phyloP scores from a whole-genome alignment of 495 filamentous ascomycete genomes.

The Aspergillus incahuasiensis region DNA sequence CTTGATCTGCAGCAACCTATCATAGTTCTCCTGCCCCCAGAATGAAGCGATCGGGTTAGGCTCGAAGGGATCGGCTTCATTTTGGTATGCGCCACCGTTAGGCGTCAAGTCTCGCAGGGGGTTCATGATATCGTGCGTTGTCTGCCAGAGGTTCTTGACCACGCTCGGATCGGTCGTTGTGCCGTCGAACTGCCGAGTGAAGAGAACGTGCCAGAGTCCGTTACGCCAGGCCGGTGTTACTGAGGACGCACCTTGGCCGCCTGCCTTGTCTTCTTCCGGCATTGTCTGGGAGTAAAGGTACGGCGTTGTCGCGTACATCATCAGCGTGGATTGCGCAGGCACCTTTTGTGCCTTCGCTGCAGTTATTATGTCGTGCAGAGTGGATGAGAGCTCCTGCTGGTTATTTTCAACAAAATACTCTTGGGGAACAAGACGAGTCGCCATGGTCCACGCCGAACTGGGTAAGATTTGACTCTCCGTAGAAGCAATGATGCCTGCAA shows the following conservation, averaged over 20 bases:
- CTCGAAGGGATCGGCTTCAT: slow-evolving; percentile 40
- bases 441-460: slow-evolving; percentile 3
- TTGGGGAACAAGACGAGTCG: slow-evolving; percentile 12
- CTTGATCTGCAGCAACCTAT: slow-evolving; percentile 35
- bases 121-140: slow-evolving; percentile 12
- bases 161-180: slow-evolving; percentile 3
- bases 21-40: slow-evolving; percentile 34
- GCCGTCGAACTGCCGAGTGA: slow-evolving; percentile 3
- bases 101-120: slow-evolving; percentile 27
- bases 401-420: slow-evolving; percentile 10
- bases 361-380: slow-evolving; percentile 7
- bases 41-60: slow-evolving; percentile 18
- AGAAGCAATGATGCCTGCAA: background rate
- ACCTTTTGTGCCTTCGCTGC: background rate
- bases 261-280: slow-evolving; percentile 6
- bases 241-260: slow-evolving; percentile 13
- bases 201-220: slow-evolving; percentile 17
- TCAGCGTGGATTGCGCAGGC: background rate
- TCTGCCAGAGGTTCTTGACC: slow-evolving; percentile 8
- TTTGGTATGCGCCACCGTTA: slow-evolving; percentile 38
- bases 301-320: slow-evolving; percentile 8
- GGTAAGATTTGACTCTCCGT: background rate
- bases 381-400: slow-evolving; percentile 8
- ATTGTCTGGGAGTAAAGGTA: slow-evolving; percentile 10
- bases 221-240: slow-evolving; percentile 19